Percentiles rank a stretch among this genome's conserved stretches.
Evolutionary conservation across 2,329 filamentous ascomycete genomes (phyloP).

Genomic region (Sporothrix dimorphospora): DNA sequence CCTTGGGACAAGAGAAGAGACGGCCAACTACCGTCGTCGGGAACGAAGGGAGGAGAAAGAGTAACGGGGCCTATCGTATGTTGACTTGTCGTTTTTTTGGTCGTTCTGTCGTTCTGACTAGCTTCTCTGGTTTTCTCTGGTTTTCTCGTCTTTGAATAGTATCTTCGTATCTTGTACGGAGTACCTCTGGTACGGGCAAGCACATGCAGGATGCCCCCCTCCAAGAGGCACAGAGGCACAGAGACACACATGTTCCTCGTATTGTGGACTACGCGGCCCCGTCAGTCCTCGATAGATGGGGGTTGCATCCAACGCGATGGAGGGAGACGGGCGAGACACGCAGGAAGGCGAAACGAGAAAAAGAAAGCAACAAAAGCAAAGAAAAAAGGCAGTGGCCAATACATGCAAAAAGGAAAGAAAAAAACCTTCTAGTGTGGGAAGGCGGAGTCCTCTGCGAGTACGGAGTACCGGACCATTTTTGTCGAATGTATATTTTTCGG

Average conservation of each 20-base stretch:
- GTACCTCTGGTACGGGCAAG: neutral
- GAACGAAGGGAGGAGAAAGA: constrained; percentile 2
- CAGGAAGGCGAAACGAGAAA: constrained; percentile 15
- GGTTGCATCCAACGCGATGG: constrained; percentile 7
- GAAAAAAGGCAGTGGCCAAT: neutral
- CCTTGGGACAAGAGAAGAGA: neutral
- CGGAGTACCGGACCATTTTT: neutral
- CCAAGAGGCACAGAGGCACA: too few species aligned
- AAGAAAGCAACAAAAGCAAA: constrained; percentile 11
- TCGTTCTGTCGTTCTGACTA: too few species aligned
- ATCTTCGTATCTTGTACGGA: neutral
- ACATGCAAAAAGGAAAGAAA: constrained; percentile 9
- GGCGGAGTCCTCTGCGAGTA: neutral
- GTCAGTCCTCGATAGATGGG: neutral
- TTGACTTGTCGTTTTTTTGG: constrained; percentile 1
- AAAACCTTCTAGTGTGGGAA: neutral
- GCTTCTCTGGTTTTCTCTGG: too few species aligned
- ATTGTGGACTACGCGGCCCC: neutral
- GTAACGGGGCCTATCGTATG: neutral
- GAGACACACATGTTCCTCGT: constrained; percentile 4
- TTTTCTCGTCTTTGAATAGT: neutral
- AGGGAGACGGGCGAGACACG: neutral
- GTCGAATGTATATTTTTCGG: neutral
- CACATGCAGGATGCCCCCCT: neutral
- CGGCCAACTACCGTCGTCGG: constrained; percentile 28